Conservation (phyloP, 139 green algal genomes). For the Chlamydomonas asymmetrica region DNA sequence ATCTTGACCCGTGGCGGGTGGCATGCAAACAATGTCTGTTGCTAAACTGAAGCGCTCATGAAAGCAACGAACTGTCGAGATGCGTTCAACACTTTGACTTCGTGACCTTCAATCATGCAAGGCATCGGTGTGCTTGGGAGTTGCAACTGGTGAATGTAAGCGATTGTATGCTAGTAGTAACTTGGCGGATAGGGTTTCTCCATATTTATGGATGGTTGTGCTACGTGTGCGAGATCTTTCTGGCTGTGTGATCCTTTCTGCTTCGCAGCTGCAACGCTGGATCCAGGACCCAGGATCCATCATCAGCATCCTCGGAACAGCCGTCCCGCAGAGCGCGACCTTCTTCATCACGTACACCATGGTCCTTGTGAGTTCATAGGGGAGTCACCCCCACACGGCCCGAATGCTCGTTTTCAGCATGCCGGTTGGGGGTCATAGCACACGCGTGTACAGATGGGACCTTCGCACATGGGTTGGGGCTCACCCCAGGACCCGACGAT, state of each 20-base stretch:
- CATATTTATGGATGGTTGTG: background rate
- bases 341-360: conserved; percentile 59
- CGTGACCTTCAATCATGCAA: no score
- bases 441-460: background rate
- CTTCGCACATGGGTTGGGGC: background rate
- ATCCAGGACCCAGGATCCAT: conserved; percentile 34
- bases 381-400: no score
- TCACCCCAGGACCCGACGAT: no score
- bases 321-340: conserved; percentile 47
- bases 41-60: no score
- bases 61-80: no score
- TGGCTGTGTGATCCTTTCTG: background rate
- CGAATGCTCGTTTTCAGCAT: no score
- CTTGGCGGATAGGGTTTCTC: background rate
- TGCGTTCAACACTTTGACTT: no score
- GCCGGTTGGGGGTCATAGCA: background rate
- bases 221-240: background rate
- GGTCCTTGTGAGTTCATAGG: conserved; percentile 14
- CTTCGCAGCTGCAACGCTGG: conserved; percentile 15
- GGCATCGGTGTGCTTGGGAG: no score
- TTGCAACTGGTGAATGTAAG: no score
- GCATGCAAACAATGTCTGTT: no score
- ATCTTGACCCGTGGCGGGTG: no score
- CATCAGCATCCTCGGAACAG: conserved; percentile 44
- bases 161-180: no score